Evolutionary conservation across 1,139 yeast genomes (phyloP).

Genomic region (Kluyveromyces sp.): DNA sequence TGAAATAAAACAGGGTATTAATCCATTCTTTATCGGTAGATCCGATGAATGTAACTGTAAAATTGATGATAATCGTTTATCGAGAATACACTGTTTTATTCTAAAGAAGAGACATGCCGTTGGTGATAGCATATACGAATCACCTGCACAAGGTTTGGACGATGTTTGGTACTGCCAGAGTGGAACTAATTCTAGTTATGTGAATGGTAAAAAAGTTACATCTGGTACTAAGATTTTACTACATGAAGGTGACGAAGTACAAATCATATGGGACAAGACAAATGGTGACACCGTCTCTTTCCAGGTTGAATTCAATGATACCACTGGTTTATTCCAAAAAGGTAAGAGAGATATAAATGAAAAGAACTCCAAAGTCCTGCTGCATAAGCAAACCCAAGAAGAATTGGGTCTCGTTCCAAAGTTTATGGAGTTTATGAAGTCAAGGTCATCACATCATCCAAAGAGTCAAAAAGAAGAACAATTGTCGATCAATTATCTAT

Average conservation of each 20-base stretch:
- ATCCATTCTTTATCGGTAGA: slow-evolving; percentile 60
- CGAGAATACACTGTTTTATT: slow-evolving; percentile 75
- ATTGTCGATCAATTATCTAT: background rate
- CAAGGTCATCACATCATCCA: background rate
- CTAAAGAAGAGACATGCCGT: slow-evolving; percentile 53
- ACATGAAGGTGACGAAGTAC: slow-evolving; percentile 56
- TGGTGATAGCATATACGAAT: slow-evolving; percentile 47
- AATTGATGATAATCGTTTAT: slow-evolving; percentile 66
- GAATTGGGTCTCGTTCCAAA: slow-evolving; percentile 20
- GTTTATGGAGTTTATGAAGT: slow-evolving; percentile 20
- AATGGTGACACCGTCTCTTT: slow-evolving; percentile 47
- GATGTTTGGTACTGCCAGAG: slow-evolving; percentile 78
- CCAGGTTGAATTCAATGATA: slow-evolving; percentile 43
- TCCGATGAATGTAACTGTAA: slow-evolving; percentile 50
- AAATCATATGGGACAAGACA: slow-evolving; percentile 54
- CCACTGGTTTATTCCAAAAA: slow-evolving; percentile 48
- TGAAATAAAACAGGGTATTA: slow-evolving; percentile 52
- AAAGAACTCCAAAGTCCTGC: slow-evolving; percentile 11
- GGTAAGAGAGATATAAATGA: slow-evolving; percentile 19
- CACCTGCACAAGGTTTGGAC: slow-evolving; percentile 60
- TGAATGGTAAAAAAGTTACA: slow-evolving; percentile 54
- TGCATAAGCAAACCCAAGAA: slow-evolving; percentile 19
- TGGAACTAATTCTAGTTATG: slow-evolving; percentile 72
- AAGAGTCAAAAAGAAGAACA: background rate
- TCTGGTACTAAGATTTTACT: slow-evolving; percentile 55